These are phyloP conservation scores for Phylloporus sp. DNA, from an alignment of 1,284 basidiomycete species.

Conservation along the genomic window DNA sequence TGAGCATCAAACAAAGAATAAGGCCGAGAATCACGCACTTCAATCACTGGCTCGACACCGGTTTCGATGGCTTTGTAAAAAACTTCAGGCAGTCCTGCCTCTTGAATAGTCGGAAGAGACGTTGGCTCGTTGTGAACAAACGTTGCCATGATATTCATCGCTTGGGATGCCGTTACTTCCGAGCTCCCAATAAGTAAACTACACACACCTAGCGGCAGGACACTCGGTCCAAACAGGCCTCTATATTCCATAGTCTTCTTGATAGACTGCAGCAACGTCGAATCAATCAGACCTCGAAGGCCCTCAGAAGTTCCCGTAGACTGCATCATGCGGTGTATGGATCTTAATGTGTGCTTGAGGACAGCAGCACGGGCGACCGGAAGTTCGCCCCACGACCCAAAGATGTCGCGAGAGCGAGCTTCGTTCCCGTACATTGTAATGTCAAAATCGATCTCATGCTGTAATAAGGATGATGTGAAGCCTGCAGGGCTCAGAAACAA, in stretches of 20 bases:
- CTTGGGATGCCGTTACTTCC: slow-evolving; percentile 43
- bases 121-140: slow-evolving; percentile 99
- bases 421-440: slow-evolving; percentile 58
- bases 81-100: slow-evolving; percentile 86
- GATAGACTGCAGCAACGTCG: slow-evolving; percentile 84
- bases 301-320: slow-evolving; percentile 94
- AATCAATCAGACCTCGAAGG: slow-evolving; percentile 93
- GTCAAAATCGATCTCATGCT: slow-evolving; percentile 77
- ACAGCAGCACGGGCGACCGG: slow-evolving; percentile 72
- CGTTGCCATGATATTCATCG: slow-evolving; percentile 96
- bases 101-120: slow-evolving; percentile 91
- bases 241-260: slow-evolving; percentile 89
- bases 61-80: slow-evolving; percentile 88
- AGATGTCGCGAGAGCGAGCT: slow-evolving; percentile 51
- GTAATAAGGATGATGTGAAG: slow-evolving; percentile 17
- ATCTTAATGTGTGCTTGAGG: slow-evolving; percentile 91
- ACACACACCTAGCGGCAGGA: slow-evolving; percentile 76
- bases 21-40: slow-evolving; percentile 50
- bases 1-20: slow-evolving; percentile 4
- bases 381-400: slow-evolving; percentile 61
- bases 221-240: slow-evolving; percentile 83
- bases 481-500: background rate
- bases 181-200: background rate
- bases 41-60: slow-evolving; percentile 86
- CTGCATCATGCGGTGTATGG: slow-evolving; percentile 96